phyloP scores from a whole-genome alignment of 2,329 filamentous ascomycete genomes.

The Microascus cirrosus region DNA sequence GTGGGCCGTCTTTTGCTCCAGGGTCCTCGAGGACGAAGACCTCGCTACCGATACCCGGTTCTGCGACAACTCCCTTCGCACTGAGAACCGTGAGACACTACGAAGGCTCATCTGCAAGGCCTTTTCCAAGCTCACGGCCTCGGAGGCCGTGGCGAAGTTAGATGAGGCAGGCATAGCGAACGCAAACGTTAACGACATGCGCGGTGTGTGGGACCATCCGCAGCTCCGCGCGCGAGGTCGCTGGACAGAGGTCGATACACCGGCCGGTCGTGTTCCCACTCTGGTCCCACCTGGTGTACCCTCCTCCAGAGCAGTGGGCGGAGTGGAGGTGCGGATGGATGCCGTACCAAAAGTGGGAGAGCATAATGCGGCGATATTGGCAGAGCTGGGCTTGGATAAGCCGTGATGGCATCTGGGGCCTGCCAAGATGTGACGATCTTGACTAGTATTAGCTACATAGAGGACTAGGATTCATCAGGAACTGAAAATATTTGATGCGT shows the following conservation, averaged over 20 bases:
- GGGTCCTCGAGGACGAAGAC: slow-evolving; percentile 29
- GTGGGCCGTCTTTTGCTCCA: slow-evolving; percentile 35
- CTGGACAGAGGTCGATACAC: slow-evolving; percentile 38
- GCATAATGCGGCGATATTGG: slow-evolving; percentile 34
- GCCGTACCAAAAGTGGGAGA: slow-evolving; percentile 37
- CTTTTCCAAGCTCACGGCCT: slow-evolving; percentile 25
- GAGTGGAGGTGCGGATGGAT: slow-evolving; percentile 26
- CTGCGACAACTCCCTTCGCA: slow-evolving; percentile 30
- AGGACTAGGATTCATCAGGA: too few species aligned
- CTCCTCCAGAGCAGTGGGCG: not conserved
- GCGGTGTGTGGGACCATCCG: slow-evolving; percentile 40
- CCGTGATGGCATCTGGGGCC: not conserved
- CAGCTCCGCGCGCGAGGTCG: slow-evolving; percentile 37
- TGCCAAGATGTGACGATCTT: not conserved
- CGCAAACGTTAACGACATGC: slow-evolving; percentile 42
- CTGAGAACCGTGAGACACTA: slow-evolving; percentile 32
- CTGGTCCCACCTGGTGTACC: slow-evolving; percentile 35
- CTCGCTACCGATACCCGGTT: slow-evolving; percentile 35
- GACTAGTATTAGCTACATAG: too few species aligned
- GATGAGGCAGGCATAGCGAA: slow-evolving; percentile 41
- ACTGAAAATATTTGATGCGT: too few species aligned
- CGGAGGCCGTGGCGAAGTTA: slow-evolving; percentile 27
- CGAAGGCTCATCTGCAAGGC: slow-evolving; percentile 29
- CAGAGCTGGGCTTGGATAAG: slow-evolving; percentile 25
- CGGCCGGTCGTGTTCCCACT: slow-evolving; percentile 31